phyloP scores from a whole-genome alignment of 495 filamentous ascomycete genomes.

The Margaritispora aquatica region DNA sequence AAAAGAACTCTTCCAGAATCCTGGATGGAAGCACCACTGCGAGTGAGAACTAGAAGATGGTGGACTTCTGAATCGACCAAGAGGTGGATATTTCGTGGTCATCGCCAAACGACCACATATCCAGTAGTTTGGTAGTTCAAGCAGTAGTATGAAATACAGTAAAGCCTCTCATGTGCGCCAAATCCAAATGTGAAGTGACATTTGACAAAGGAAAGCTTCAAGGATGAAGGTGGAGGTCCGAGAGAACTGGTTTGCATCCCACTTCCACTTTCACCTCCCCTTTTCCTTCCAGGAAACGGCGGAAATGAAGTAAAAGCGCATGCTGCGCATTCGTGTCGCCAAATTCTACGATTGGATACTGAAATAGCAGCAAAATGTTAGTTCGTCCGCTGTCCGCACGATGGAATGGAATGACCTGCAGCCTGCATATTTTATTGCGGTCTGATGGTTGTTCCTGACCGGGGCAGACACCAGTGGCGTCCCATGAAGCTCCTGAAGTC shows the following conservation, averaged over 20 bases:
- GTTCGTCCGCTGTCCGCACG: not conserved
- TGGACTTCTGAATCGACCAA: conserved; percentile 6
- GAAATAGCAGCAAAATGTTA: not conserved
- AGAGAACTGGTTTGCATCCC: not conserved
- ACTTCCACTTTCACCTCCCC: too few species aligned
- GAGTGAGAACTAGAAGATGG: not conserved
- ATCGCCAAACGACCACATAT: not conserved
- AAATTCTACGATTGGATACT: not conserved
- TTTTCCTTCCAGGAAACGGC: not conserved
- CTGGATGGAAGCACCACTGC: not conserved
- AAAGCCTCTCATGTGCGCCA: not conserved
- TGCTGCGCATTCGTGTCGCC: not conserved
- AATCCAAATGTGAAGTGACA: not conserved
- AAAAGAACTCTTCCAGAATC: conserved; percentile 8
- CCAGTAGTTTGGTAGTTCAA: not conserved
- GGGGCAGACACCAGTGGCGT: conserved; percentile 13
- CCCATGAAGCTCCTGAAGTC: conserved; percentile 20
- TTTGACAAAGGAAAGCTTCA: not conserved
- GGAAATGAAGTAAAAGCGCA: not conserved
- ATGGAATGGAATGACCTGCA: not conserved
- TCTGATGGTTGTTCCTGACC: not conserved
- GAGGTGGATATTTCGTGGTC: not conserved
- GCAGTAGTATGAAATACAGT: not conserved
- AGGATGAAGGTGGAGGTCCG: not conserved
- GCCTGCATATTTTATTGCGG: not conserved